Evolutionary conservation across 148 eudicot genomes (phyloP), one percentile per base, ranked within the genome.

Genomic region (Pouteria glomerata): DNA sequence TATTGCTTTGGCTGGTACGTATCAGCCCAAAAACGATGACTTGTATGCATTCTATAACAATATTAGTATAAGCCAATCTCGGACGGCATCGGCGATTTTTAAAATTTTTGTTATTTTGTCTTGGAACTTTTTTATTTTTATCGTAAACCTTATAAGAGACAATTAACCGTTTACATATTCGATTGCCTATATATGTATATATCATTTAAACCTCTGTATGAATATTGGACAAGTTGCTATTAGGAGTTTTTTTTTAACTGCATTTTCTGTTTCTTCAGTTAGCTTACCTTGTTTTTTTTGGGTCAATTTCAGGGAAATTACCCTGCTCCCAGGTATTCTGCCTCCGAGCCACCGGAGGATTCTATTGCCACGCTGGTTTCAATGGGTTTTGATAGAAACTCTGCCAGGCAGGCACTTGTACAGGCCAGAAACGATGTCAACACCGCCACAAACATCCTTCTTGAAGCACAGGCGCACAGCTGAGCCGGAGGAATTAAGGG

Each of bases 401-500:
- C 85, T 24, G 97, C 96, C 23, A 84, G 93, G 71, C 96, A 91
- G 73, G 98, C 98, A 2, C 96, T 94, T 50, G 68, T 85, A 18
- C 96, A 82, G 37, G 93, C 97, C 57, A 80, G 96, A 80, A 94
- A 91, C 27, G 97, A 91, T 81, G 29, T 95, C 63, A 95, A 88
- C 68, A 83, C 85, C 21, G 99, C 96, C 65, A 91, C 99, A 26
- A 95, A 89, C 76, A 89, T 95, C 73, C 99, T 95, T 75, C 90
- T 95, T 23, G 97, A 91, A 82, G 85, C 93, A 56, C 93, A 89
- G 63, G 80, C 86, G 31, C 97, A 85, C 63, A n/a, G n/a, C n/a
- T n/a, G n/a, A n/a, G n/a, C n/a, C n/a, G n/a, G n/a, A n/a, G n/a
- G n/a, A n/a, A n/a, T n/a, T 90, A 71, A 89, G 59, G 31, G 19